Evolutionary conservation across 768 basidiomycete species (phyloP), one percentile per base, ranked within the genome.

Genomic region (Mycena galopus): DNA sequence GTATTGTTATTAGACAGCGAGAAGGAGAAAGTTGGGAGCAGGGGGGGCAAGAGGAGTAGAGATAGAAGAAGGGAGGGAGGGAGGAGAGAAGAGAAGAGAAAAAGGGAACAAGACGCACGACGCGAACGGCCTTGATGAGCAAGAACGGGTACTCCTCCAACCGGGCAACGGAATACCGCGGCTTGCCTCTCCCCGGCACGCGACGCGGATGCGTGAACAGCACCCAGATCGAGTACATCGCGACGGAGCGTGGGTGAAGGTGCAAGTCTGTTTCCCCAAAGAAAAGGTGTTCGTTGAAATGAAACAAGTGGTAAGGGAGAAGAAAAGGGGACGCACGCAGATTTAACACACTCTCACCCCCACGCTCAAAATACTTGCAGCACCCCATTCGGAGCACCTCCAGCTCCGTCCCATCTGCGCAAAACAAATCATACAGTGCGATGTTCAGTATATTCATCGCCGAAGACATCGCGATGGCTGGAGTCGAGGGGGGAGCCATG

Each of bases 331-430:
- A 84, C 91, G 71, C 78, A 96, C 96, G 91, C 97, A 19, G 96
- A 92, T 14, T 89, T 87, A 65, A 98, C 81, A 75, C 95, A 95
- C n/a, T n/a, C 76, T 95, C 91, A 1, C 98, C 98, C 17, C 98
- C 98, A 7, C 90, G 87, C 79, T 97, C 96, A 76, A 99, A 98
- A 83, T 99, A 99, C 78, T 95, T 96, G 88, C 99, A 98, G 82
- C 98, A 99, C 0, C 97, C 98, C 2, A 86, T 90, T 65, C 91
- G 86, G 33, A 96, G 87, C 0, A 92, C 88, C 23, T 81, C 85
- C 11, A 94, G 88, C 23, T 84, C 83, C 57, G 91, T 72, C 95
- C 97, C 94, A 77, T 98, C 95, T 0, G 96, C 97, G 5, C 95
- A 92, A 79, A 99, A 99, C 30, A 99, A 82, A 78, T 97, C 95